A percentile compares a stretch with the other conserved stretches of the same genome.
Evolutionary conservation across 176 grass and related monocot genomes (phyloP).

Genomic region (Eremochloa ophiuroides): DNA sequence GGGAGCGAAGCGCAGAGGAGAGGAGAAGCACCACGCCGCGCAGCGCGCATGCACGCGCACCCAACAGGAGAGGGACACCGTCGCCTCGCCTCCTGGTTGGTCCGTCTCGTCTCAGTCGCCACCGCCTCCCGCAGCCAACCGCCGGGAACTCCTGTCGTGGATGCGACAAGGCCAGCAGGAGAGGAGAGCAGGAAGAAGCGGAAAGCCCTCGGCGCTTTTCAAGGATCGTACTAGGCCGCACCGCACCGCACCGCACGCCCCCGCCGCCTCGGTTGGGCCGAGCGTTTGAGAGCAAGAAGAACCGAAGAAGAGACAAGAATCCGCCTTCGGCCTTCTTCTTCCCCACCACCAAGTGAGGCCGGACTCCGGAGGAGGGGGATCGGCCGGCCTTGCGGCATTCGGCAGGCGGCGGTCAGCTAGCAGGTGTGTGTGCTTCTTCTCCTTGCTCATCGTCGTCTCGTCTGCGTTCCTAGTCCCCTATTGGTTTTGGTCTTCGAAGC

Average conservation of each 20-base stretch:
- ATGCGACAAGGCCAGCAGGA: slow-evolving; percentile 1
- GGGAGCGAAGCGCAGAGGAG: background rate
- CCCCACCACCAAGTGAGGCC: background rate
- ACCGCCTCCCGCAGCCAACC: slow-evolving; percentile 23
- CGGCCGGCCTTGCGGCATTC: background rate
- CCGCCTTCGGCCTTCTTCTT: background rate
- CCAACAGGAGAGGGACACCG: background rate
- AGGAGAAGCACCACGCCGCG: background rate
- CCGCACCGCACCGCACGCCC: background rate
- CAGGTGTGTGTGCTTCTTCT: background rate
- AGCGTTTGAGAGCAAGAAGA: background rate
- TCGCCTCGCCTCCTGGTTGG: slow-evolving; percentile 1
- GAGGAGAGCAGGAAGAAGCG: background rate
- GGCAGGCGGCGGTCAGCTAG: no score
- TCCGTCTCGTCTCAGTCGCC: background rate
- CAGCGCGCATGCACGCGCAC: background rate
- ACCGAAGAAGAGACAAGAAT: slow-evolving; percentile 1
- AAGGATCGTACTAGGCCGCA: slow-evolving; percentile 21
- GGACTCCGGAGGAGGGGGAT: background rate
- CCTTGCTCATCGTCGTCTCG: background rate
- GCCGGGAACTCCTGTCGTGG: slow-evolving; percentile 5
- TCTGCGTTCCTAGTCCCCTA: no score
- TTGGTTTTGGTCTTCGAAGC: background rate
- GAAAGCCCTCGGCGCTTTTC: background rate
- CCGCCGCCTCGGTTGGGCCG: background rate